Base-by-base conservation (phyloP, 139 green algal species). In the Picochlorum sp. region DNA sequence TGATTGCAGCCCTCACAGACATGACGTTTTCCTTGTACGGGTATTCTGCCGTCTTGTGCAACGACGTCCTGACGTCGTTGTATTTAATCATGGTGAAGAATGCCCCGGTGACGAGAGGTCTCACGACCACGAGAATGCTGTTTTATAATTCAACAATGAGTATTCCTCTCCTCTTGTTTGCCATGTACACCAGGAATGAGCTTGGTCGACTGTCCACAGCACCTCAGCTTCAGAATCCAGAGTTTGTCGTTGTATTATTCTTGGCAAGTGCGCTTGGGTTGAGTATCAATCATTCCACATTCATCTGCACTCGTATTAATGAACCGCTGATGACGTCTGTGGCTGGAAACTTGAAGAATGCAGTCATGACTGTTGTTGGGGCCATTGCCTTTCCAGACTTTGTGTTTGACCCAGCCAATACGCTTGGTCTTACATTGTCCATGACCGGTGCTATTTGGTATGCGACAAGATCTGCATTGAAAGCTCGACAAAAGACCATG, bases 71-170 rank as follows among this genome's bases (percentile, higher is more conserved):
- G 38, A 86, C 81, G 10, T 68, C 73, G 4, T 63, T 85, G 21
- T 90, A 88, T 68, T 65, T 90, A 4, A 77, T 88, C 41, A 77
- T 88, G 70, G 74, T 90, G 10, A 90, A 90, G 49, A 82, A 87
- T 66, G 74, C 72, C 7, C 70, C 78, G 16, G 74, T 66, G 20
- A 73, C 66, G 7, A 72, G 76, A 45, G 65, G 67, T 2, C 28
- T 68, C 6, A 62, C 50, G 23, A 76, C 63, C 26, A 71, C 69
- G 15, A 52, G 71, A 49, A 78, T 78, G 71, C 44, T 78, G 20
- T 78, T 78, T 31, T 78, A 78, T 59, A 78, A 78, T 65, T 63
- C 37, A 26, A 62, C 57, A 16, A 63, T 78, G n/a, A 71, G 60
- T 24, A 52, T 78, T 47, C 71, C 71, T 47, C 63, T 78, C 60